Base-by-base conservation (phyloP, 2,329 filamentous ascomycete genomes). In the Ascochyta koolunga region DNA sequence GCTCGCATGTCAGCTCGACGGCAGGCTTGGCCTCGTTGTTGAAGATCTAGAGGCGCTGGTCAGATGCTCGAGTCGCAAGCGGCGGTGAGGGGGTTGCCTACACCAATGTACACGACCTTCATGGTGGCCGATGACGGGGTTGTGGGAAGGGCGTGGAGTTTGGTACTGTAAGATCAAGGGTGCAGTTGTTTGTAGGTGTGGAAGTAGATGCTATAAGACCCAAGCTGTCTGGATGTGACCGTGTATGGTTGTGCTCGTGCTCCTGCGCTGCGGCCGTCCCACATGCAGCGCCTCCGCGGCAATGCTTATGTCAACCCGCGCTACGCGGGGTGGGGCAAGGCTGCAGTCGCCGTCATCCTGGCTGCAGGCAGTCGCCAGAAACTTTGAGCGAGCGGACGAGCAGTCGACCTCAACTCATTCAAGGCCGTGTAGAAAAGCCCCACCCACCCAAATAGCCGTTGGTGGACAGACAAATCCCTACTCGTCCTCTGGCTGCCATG, bases 31-130 rank as follows among this genome's bases (percentile, higher is more conserved):
- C 78, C 70, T 90, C 87, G 78, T 95, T 95, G 78, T 89, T 89
- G 72, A 95, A 82, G 76, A 96, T 85, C 91, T 96, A 69, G 54
- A 45, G 15, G 45, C 27, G 22, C 41, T 43, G 46, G 42, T 66
- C 44, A 70, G 61, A 25, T 32, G 37, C 19, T 33, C 24, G 37
- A 29, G 47, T 50, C 53, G 19, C 37, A 39, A 42, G 51, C 41
- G 49, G 64, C 58, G 66, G 60, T 62, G 62, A 64, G 59, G 48
- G 58, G 59, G 58, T 33, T 46, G 73, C 87, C 61, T 87, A 95
- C 91, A 68, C 90, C 91, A 73, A 96, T 91, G 78, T 95, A 95
- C 77, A 89, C 83, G 76, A 95, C 80, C 86, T 93, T 93, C 90
- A 93, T 93, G 73, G 68, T 77, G 73, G 42, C 55, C 53, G 43